A percentile compares a stretch with the other conserved stretches of the same genome.
Conservation (phyloP, 345 rosid species). For the Euphorbia tirucalli region DNA sequence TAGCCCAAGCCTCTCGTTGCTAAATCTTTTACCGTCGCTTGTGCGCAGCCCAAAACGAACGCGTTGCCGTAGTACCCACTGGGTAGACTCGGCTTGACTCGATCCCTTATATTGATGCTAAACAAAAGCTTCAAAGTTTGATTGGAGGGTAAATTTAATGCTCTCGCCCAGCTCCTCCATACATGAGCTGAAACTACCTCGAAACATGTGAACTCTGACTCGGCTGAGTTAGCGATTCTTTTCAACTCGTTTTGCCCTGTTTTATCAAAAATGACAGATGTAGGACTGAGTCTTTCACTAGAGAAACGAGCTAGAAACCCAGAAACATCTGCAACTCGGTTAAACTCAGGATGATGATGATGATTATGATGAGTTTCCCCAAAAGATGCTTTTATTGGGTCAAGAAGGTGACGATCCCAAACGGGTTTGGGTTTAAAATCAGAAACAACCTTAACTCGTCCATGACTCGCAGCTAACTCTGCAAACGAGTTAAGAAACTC, state of each 20-base stretch:
- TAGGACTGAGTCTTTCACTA: slow-evolving; percentile 56
- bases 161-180: slow-evolving; percentile 84
- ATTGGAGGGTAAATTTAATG: slow-evolving; percentile 57
- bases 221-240: slow-evolving; percentile 41
- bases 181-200: slow-evolving; percentile 80
- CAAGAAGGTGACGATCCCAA: slow-evolving; percentile 79
- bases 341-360: slow-evolving; percentile 55
- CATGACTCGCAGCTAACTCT: slow-evolving; percentile 36
- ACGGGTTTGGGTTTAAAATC: slow-evolving; percentile 34
- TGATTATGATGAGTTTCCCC: slow-evolving; percentile 8
- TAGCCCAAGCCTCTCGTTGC: slow-evolving; percentile 54
- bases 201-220: slow-evolving; percentile 50
- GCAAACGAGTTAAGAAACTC: slow-evolving; percentile 68
- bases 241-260: slow-evolving; percentile 49
- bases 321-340: slow-evolving; percentile 52
- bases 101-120: slow-evolving; percentile 59
- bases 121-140: slow-evolving; percentile 72
- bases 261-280: slow-evolving; percentile 47
- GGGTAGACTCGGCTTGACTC: slow-evolving; percentile 72
- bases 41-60: slow-evolving; percentile 73
- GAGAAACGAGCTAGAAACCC: slow-evolving; percentile 63
- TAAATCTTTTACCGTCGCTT: slow-evolving; percentile 53
- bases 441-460: slow-evolving; percentile 9
- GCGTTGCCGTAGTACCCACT: slow-evolving; percentile 82
- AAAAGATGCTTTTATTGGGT: slow-evolving; percentile 20